Percentiles rank a stretch among this genome's conserved stretches.
These are phyloP conservation scores for Trichomonascaceae sp. DNA, from an alignment of 1,139 yeast genomes.

Conservation along the genomic window DNA sequence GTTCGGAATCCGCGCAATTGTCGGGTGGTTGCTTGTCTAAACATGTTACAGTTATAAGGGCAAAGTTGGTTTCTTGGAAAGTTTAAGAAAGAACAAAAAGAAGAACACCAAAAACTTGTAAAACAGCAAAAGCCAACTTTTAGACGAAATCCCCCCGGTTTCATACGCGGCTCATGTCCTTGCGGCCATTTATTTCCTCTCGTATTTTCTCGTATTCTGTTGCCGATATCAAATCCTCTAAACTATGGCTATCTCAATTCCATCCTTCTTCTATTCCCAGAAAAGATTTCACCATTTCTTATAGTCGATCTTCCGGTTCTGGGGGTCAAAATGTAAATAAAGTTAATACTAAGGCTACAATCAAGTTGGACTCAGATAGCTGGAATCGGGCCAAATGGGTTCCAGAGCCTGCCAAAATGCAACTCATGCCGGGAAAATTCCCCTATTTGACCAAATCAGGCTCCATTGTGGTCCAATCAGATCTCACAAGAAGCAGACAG, in stretches of 20 bases:
- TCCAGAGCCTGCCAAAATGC: conserved; percentile 47
- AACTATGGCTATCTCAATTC: conserved; percentile 42
- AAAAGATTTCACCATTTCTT: conserved; percentile 46
- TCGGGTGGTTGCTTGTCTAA: neutral
- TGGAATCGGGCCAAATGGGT: conserved; percentile 61
- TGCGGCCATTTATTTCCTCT: neutral
- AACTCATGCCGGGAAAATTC: conserved; percentile 33
- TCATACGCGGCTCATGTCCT: neutral
- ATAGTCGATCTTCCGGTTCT: conserved; percentile 78
- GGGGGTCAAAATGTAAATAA: conserved; percentile 96
- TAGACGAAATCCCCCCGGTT: no score
- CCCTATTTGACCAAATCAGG: conserved; percentile 57
- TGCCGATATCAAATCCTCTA: neutral
- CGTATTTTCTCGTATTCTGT: neutral
- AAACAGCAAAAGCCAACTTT: no score
- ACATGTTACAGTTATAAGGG: neutral
- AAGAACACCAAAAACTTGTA: no score
- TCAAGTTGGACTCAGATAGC: conserved; percentile 42
- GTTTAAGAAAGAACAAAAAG: neutral
- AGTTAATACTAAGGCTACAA: conserved; percentile 58
- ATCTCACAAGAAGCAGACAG: conserved; percentile 52
- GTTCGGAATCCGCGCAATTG: conserved; percentile 24
- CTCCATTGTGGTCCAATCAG: conserved; percentile 54
- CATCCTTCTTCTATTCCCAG: conserved; percentile 42
- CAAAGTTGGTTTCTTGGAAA: neutral